A percentile compares a stretch with the other conserved stretches of the same genome.
Conservation (phyloP, 179 eudicot species). For the Camellia oleifera region DNA sequence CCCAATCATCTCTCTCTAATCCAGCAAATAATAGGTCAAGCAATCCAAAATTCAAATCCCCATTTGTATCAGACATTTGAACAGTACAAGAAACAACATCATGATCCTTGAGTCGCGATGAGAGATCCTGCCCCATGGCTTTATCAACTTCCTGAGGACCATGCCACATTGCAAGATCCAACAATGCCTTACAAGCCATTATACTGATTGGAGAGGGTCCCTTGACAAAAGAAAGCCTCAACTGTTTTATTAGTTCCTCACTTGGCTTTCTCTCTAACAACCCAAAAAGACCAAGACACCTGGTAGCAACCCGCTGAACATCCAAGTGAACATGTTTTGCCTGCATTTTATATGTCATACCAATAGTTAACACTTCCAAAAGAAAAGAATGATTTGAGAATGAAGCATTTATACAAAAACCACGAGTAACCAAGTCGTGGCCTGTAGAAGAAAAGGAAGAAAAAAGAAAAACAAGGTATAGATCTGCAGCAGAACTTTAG, state of each 20-base stretch:
- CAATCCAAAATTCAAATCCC: constrained; percentile 41
- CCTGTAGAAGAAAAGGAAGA: neutral
- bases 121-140: constrained; percentile 52
- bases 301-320: constrained; percentile 84
- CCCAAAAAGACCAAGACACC: constrained; percentile 92
- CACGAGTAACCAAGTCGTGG: neutral
- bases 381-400: neutral
- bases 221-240: constrained; percentile 62
- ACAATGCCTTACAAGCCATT: constrained; percentile 78
- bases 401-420: neutral
- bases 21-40: constrained; percentile 66
- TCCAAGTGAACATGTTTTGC: constrained; percentile 79
- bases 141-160: constrained; percentile 80
- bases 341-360: constrained; percentile 37
- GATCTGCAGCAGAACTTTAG: neutral
- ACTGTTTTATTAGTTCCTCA: constrained; percentile 66
- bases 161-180: constrained; percentile 95
- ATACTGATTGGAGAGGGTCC: constrained; percentile 57
- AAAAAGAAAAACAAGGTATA: constrained; percentile 5
- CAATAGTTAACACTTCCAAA: neutral
- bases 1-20: constrained; percentile 43
- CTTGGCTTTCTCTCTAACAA: constrained; percentile 71
- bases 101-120: constrained; percentile 38
- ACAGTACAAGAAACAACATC: constrained; percentile 21
- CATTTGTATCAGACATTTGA: constrained; percentile 33